Conservation (phyloP, 1,284 basidiomycete genomes). For the Trametes pubescens region DNA sequence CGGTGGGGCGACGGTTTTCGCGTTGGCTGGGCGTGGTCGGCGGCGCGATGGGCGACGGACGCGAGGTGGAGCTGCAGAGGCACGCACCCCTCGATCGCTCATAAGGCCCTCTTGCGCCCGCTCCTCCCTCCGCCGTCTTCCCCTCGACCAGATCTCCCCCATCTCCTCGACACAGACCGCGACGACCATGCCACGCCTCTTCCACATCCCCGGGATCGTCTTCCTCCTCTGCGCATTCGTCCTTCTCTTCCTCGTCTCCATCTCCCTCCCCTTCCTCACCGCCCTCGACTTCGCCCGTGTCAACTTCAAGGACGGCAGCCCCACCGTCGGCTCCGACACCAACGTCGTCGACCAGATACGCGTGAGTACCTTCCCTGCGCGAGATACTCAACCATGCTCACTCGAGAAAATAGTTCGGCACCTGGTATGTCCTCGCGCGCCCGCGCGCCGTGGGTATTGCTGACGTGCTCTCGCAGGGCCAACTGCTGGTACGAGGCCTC, state of each 20-base stretch:
- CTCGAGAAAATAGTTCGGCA: conserved; percentile 55
- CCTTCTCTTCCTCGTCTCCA: conserved; percentile 69
- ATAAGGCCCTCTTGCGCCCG: neutral
- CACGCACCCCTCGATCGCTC: neutral
- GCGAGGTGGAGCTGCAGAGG: neutral
- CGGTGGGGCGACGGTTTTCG: conserved; percentile 8
- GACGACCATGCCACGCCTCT: conserved; percentile 38
- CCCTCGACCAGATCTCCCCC: neutral
- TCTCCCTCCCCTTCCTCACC: conserved; percentile 73
- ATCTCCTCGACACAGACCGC: neutral
- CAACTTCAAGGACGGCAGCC: conserved; percentile 49
- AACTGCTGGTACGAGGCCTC: conserved; percentile 59
- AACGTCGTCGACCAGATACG: conserved; percentile 55
- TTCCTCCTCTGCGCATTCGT: conserved; percentile 71
- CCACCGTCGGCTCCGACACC: conserved; percentile 43
- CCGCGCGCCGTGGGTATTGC: neutral
- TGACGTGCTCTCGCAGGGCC: conserved; percentile 49
- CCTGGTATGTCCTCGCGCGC: conserved; percentile 54
- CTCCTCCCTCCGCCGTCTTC: neutral
- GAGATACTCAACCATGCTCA: conserved; percentile 4
- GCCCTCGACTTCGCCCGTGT: conserved; percentile 70
- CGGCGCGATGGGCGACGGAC: neutral
- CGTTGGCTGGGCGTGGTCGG: neutral
- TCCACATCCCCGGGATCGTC: conserved; percentile 70
- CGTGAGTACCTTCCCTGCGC: conserved; percentile 52